phyloP scores from a whole-genome alignment of 2,329 filamentous ascomycete genomes.

The Colletotrichum sublineola region DNA sequence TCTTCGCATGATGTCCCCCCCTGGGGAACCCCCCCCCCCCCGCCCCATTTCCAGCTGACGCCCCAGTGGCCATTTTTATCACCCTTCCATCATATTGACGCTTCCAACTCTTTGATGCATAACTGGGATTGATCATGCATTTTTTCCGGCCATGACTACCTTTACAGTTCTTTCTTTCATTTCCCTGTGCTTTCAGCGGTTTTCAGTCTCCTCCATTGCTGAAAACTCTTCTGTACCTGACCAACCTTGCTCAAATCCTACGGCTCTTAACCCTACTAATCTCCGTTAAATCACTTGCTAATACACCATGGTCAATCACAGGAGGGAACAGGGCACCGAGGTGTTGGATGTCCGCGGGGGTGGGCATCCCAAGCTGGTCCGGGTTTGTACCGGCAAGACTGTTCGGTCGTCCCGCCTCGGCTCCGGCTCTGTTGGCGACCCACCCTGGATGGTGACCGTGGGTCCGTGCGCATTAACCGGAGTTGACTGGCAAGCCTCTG shows the following conservation, averaged over 20 bases:
- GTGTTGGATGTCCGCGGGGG: not conserved
- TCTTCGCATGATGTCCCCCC: not conserved
- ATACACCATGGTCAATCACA: not conserved
- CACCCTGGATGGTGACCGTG: slow-evolving; percentile 8
- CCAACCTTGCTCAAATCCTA: not conserved
- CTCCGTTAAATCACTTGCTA: not conserved
- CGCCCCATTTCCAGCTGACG: not conserved
- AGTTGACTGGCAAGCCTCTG: slow-evolving; percentile 16
- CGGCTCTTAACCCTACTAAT: not conserved
- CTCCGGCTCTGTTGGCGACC: slow-evolving; percentile 23
- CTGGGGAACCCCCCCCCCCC: too few relatives aligned
- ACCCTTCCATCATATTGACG: not conserved
- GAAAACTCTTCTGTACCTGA: not conserved
- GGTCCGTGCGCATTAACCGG: slow-evolving; percentile 26
- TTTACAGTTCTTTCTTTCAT: too few relatives aligned
- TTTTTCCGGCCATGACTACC: not conserved
- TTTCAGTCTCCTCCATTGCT: not conserved
- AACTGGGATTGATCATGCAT: not conserved
- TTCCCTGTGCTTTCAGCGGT: fast-evolving
- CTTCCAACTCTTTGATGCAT: too few relatives aligned
- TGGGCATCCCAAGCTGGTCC: not conserved
- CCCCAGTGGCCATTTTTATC: not conserved
- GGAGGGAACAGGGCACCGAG: not conserved
- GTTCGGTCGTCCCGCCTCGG: slow-evolving; percentile 8
- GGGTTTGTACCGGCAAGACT: slow-evolving; percentile 14